Evolutionary conservation across 257 asterid genomes (phyloP), one percentile per base, ranked within the genome.

Genomic region (Capsicum pubescens): DNA sequence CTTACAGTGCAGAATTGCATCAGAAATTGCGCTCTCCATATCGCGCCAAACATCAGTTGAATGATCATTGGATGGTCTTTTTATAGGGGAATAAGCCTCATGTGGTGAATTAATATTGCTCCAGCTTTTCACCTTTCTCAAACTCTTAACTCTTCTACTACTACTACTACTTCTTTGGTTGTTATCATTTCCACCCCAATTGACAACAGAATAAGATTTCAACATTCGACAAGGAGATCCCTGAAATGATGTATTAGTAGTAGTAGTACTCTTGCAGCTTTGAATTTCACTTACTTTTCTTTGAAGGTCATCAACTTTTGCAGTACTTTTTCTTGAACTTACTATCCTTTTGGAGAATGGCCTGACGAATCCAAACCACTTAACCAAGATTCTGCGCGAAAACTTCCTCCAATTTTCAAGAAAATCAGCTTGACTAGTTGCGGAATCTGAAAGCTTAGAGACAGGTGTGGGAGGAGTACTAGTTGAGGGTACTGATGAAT

Each of bases 1-100:
- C 77, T 92, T 92, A 85, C 96, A 92, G 85, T 92, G 91, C 54
- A 90, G 87, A 81, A 92, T 91, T 52, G 96, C 96, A 82, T 92
- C 94, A 86, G 90, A 85, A 72, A 92, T 88, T 6, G 94, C 88
- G 86, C 85, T 89, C 87, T 92, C 94, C 60, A 80, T 88, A 77
- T 90, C 94, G 72, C 87, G 84, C 82, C 89, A 83, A 87, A 78
- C 68, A 81, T 81, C 86, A 32, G 64, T 55, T 7, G 87, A 58
- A 32, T 42, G 78, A 26, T 21, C 46, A 76, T 6, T 1, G 17
- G 90, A 69, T 0, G 91, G 89, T 74, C 85, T 91, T 57, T 84
- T 15, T 8, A 84, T 71, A 4, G 90, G 90, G 6, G 93, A 88
- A 66, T 68, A 68, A 8, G 86, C 83, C 48, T 46, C 44, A 3